These are phyloP conservation scores for Floccularia luteovirens DNA, from an alignment of 768 basidiomycete genomes.

Conservation along the genomic window DNA sequence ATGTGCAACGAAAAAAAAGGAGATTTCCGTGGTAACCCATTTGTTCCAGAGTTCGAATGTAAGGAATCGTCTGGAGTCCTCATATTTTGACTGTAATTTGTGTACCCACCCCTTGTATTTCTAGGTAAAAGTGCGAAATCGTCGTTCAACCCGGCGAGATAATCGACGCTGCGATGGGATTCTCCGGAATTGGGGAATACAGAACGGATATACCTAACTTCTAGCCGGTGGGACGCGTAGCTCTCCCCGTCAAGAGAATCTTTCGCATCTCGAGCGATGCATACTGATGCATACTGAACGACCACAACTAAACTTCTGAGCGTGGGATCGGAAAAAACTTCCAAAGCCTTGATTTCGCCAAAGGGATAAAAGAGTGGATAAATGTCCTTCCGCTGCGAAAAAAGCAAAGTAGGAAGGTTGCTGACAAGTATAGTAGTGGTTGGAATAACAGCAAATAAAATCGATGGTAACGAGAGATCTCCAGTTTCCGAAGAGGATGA, in stretches of 20 bases:
- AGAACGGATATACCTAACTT: constrained; percentile 8
- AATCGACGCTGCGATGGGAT: too few species aligned
- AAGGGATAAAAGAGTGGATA: constrained; percentile 72
- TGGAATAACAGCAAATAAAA: constrained; percentile 23
- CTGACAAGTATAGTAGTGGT: constrained; percentile 51
- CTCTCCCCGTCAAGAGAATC: constrained; percentile 52
- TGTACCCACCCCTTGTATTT: too few species aligned
- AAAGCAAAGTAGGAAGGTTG: constrained; percentile 59
- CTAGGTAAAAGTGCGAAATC: too few species aligned
- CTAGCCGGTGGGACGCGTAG: constrained; percentile 41
- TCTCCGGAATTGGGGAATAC: background rate
- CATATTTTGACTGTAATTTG: too few species aligned
- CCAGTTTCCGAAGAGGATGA: constrained; percentile 23
- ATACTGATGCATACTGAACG: constrained; percentile 53
- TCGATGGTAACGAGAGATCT: background rate
- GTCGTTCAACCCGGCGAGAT: too few species aligned
- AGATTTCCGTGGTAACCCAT: too few species aligned
- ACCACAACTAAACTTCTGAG: constrained; percentile 42
- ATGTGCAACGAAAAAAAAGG: too few species aligned
- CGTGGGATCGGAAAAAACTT: constrained; percentile 33
- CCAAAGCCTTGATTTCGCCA: constrained; percentile 58
- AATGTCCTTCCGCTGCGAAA: constrained; percentile 59
- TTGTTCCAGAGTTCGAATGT: too few species aligned
- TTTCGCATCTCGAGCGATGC: constrained; percentile 59
- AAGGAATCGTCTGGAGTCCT: too few species aligned